phyloP scores from a whole-genome alignment of 805 yeast genomes.

The Ogataea chonburiensis region DNA sequence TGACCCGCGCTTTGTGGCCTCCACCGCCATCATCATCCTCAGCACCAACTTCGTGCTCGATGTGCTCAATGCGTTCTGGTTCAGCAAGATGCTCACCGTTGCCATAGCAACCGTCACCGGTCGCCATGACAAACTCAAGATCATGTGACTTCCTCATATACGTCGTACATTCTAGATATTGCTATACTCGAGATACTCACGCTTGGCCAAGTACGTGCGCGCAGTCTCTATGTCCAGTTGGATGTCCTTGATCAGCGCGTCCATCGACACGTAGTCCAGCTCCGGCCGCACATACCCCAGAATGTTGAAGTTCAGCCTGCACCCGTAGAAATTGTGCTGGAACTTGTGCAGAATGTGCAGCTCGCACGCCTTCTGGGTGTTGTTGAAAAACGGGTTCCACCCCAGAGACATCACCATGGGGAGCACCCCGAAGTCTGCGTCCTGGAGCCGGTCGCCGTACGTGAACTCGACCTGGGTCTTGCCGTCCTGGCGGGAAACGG shows the following conservation, averaged over 20 bases:
- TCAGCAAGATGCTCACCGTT: constrained; percentile 37
- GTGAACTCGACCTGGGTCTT: constrained; percentile 51
- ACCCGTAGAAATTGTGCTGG: constrained; percentile 73
- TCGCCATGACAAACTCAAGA: constrained; percentile 30
- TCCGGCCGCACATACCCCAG: constrained; percentile 93
- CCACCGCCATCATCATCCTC: constrained; percentile 30
- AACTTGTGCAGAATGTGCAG: constrained; percentile 82
- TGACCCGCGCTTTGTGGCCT: constrained; percentile 30
- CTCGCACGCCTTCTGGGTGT: constrained; percentile 79
- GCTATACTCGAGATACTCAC: constrained; percentile 39
- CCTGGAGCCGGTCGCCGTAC: constrained; percentile 54
- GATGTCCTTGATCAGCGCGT: constrained; percentile 83
- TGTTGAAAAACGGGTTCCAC: constrained; percentile 89
- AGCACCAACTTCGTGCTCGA: constrained; percentile 35
- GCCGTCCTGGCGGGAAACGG: constrained; percentile 35
- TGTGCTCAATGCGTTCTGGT: constrained; percentile 37
- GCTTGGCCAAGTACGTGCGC: constrained; percentile 41
- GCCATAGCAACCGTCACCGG: constrained; percentile 36
- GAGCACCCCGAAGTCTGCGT: constrained; percentile 44
- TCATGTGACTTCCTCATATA: constrained; percentile 25
- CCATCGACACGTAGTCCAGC: constrained; percentile 73
- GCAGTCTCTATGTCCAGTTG: constrained; percentile 76
- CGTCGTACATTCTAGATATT: constrained; percentile 10
- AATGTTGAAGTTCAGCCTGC: constrained; percentile 61
- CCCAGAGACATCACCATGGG: constrained; percentile 98